A percentile compares a stretch with the other conserved stretches of the same genome.
These are phyloP conservation scores for Aspergillus sp. DNA, from an alignment of 2,329 filamentous ascomycete species.

Conservation along the genomic window DNA sequence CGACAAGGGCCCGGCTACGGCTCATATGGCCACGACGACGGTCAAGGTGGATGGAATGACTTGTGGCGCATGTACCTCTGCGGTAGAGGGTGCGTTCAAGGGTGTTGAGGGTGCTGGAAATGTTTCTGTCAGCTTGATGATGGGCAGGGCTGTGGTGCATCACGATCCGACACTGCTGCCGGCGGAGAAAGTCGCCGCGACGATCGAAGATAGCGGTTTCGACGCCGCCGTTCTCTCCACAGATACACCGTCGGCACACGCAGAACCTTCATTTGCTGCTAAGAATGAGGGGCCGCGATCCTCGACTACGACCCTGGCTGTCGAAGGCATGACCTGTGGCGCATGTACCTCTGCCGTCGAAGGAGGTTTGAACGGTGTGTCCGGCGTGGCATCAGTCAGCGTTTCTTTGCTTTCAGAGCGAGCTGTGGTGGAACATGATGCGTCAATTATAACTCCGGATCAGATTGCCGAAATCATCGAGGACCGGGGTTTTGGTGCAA, in stretches of 20 bases:
- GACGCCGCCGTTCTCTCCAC: constrained; percentile 85
- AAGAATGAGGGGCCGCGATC: constrained; percentile 27
- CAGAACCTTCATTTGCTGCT: constrained; percentile 18
- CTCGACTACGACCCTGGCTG: constrained; percentile 68
- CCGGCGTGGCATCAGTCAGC: constrained; percentile 70
- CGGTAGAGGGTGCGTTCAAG: constrained; percentile 90
- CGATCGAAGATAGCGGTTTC: constrained; percentile 88
- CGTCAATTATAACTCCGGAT: constrained; percentile 47
- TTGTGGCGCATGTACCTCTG: constrained; percentile 90
- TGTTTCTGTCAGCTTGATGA: constrained; percentile 88
- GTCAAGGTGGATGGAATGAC: constrained; percentile 81
- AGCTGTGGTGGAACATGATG: constrained; percentile 79
- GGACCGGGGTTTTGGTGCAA: constrained; percentile 73
- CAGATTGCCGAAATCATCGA: constrained; percentile 57
- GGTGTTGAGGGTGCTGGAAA: constrained; percentile 73
- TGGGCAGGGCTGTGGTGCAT: constrained; percentile 91
- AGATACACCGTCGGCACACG: constrained; percentile 59
- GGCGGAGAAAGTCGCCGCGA: constrained; percentile 72
- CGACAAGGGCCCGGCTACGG: constrained; percentile 22
- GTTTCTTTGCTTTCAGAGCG: constrained; percentile 81
- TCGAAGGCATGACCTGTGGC: constrained; percentile 88
- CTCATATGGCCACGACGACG: constrained; percentile 82
- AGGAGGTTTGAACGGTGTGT: constrained; percentile 68
- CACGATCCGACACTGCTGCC: constrained; percentile 74
- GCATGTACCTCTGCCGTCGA: constrained; percentile 85